Percentiles rank a stretch among this genome's conserved stretches.
Evolutionary conservation across 1,284 basidiomycete species (phyloP).

Genomic region (Ustilago vetiveriae): DNA sequence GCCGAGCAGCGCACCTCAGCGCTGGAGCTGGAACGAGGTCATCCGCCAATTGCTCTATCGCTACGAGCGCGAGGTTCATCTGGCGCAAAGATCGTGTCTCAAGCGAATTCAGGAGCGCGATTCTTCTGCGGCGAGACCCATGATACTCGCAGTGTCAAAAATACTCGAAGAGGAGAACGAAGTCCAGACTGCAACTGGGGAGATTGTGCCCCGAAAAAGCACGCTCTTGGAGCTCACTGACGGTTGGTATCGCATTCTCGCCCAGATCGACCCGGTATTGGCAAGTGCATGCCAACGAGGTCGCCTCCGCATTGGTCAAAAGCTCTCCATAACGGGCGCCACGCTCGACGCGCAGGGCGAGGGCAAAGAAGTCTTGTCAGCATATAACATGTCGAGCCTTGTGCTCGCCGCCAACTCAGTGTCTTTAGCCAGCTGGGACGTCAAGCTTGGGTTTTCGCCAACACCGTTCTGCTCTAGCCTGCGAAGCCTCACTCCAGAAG

Average conservation of each 20-base stretch:
- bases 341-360: conserved; percentile 71
- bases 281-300: conserved; percentile 76
- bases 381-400: conserved; percentile 76
- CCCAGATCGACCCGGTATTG: conserved; percentile 78
- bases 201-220: conserved; percentile 1
- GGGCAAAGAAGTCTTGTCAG: conserved; percentile 82
- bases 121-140: conserved; percentile 76
- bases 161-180: conserved; percentile 69
- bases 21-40: conserved; percentile 68
- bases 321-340: conserved; percentile 82
- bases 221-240: conserved; percentile 83
- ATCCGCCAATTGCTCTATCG: conserved; percentile 85
- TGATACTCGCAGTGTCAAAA: conserved; percentile 84
- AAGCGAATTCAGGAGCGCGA: conserved; percentile 81
- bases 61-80: conserved; percentile 88
- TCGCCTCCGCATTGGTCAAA: conserved; percentile 79
- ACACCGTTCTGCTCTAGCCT: conserved; percentile 78
- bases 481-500: conserved; percentile 81
- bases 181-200: conserved; percentile 16
- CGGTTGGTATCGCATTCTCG: conserved; percentile 90
- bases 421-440: conserved; percentile 85
- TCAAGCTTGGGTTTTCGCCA: conserved; percentile 79
- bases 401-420: conserved; percentile 83
- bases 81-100: conserved; percentile 80
- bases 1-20: conserved; percentile 29